phyloP scores from a whole-genome alignment of 257 asterid genomes.

The Gynochthodes officinalis region DNA sequence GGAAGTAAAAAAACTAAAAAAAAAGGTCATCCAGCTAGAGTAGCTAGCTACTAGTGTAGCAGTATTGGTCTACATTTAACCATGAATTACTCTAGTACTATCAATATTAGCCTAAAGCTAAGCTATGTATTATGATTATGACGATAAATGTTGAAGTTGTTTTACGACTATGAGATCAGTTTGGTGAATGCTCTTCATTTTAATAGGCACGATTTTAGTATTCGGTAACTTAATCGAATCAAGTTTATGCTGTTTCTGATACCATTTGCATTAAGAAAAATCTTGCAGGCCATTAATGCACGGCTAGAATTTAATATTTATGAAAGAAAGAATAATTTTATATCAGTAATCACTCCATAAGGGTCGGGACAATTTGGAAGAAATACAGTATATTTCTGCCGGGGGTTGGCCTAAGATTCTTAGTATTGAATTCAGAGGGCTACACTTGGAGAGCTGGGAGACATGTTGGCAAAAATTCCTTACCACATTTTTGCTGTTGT shows the following conservation, averaged over 20 bases:
- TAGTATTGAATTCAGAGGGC: neutral
- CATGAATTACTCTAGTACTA: neutral
- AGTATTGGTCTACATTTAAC: neutral
- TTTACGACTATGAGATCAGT: too few relatives aligned
- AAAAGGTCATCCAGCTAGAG: neutral
- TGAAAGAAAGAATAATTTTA: neutral
- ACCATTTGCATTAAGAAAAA: too few relatives aligned
- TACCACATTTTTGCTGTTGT: constrained; percentile 59
- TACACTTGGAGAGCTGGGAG: constrained; percentile 8
- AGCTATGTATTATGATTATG: too few relatives aligned
- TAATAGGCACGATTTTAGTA: too few relatives aligned
- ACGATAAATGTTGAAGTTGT: too few relatives aligned
- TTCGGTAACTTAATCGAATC: too few relatives aligned
- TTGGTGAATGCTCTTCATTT: too few relatives aligned
- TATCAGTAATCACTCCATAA: neutral
- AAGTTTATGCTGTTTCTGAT: too few relatives aligned
- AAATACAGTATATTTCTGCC: neutral
- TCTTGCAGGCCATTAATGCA: neutral
- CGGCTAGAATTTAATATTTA: too few relatives aligned
- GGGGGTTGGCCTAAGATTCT: neutral
- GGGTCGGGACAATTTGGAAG: neutral
- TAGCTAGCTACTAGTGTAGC: too few relatives aligned
- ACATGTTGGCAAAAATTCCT: constrained; percentile 49
- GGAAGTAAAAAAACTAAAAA: too few relatives aligned
- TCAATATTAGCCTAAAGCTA: neutral